These are phyloP conservation scores for Hippophae tibetana DNA, from an alignment of 306 rosid species.

Conservation along the genomic window DNA sequence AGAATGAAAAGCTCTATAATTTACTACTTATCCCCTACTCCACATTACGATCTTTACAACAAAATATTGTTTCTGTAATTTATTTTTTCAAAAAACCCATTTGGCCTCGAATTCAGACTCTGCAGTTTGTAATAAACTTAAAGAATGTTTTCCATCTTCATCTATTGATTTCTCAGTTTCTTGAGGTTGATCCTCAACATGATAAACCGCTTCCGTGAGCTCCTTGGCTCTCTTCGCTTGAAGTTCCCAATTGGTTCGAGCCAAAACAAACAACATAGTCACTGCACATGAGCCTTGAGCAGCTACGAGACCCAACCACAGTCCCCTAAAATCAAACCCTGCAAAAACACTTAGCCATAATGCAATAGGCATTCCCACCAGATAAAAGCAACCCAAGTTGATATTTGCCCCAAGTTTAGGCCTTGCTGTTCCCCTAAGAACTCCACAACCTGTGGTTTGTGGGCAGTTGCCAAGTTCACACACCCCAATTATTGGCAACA, in stretches of 20 bases:
- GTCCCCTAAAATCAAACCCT: constrained; percentile 68
- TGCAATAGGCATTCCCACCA: constrained; percentile 87
- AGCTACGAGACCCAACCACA: constrained; percentile 76
- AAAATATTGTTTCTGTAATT: no score
- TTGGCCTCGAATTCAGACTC: no score
- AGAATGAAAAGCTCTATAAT: no score
- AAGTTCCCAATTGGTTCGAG: constrained; percentile 65
- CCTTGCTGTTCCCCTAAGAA: constrained; percentile 78
- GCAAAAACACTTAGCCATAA: constrained; percentile 55
- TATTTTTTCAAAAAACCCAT: no score
- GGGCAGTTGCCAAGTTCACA: constrained; percentile 95
- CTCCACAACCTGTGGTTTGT: constrained; percentile 81
- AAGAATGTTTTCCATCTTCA: neutral
- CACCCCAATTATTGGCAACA: constrained; percentile 69
- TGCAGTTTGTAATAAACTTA: no score
- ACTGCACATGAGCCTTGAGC: constrained; percentile 72
- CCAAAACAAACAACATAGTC: constrained; percentile 58
- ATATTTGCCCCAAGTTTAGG: constrained; percentile 78
- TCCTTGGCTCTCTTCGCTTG: constrained; percentile 55
- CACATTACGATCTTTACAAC: no score
- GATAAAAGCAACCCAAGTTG: constrained; percentile 70
- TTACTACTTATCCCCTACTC: no score
- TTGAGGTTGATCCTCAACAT: neutral
- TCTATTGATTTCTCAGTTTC: neutral
- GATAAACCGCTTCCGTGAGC: constrained; percentile 36